Percentiles rank a stretch among this genome's conserved stretches.
Conservation (phyloP, 2,329 filamentous ascomycete species). For the Lachnellula suecica region DNA sequence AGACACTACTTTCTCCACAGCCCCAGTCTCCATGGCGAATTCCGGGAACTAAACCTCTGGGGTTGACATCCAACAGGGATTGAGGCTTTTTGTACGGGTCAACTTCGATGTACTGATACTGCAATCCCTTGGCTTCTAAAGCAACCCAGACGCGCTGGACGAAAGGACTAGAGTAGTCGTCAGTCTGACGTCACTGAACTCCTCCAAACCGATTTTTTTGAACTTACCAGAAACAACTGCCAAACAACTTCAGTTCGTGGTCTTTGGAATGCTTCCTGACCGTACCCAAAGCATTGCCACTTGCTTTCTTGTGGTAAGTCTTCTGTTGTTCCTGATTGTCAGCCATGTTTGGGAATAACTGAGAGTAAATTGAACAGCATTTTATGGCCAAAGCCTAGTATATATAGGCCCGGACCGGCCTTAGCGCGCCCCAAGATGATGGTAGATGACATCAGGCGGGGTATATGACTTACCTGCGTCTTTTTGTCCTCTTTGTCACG, state of each 20-base stretch:
- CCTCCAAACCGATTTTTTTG: not conserved
- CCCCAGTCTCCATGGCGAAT: conserved; percentile 79
- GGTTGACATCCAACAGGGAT: conserved; percentile 72
- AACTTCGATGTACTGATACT: conserved; percentile 85
- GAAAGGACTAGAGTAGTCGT: conserved; percentile 56
- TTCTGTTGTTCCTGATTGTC: conserved; percentile 53
- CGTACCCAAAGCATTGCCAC: conserved; percentile 68
- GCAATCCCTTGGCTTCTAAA: conserved; percentile 73
- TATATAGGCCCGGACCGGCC: not conserved
- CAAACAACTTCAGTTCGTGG: conserved; percentile 72
- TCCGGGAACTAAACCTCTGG: conserved; percentile 72
- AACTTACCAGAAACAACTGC: conserved; percentile 77
- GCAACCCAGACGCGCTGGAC: conserved; percentile 90
- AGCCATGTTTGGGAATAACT: conserved; percentile 47
- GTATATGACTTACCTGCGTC: conserved; percentile 44
- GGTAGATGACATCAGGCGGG: not conserved
- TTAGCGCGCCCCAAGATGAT: too few species aligned
- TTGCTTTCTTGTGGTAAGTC: conserved; percentile 69
- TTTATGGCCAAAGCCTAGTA: not conserved
- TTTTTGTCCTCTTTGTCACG: conserved; percentile 66
- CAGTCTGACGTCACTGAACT: conserved; percentile 16
- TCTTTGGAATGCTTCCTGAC: conserved; percentile 70
- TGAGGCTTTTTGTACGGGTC: conserved; percentile 76
- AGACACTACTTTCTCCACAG: conserved; percentile 76
- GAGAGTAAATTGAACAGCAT: not conserved